Evolutionary conservation across 495 filamentous ascomycete species (phyloP).

Genomic region (Cladorrhinum samala): DNA sequence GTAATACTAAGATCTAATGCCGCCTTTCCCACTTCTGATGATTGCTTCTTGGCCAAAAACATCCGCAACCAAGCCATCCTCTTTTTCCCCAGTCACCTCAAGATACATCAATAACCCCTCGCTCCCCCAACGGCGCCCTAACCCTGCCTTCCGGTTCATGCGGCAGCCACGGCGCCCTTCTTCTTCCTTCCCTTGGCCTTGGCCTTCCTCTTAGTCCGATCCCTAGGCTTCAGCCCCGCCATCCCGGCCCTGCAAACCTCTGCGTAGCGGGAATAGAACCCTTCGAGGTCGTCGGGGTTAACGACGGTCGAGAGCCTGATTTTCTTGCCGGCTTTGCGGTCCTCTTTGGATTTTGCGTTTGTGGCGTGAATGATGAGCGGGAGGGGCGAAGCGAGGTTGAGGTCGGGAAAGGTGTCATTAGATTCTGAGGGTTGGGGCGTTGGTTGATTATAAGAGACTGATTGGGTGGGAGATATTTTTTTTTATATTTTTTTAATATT

Average conservation of each 20-base stretch:
- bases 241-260: constrained; percentile 88
- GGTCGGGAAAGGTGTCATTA: constrained; percentile 45
- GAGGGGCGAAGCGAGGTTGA: constrained; percentile 48
- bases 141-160: no score
- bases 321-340: constrained; percentile 78
- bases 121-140: no score
- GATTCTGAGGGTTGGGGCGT: constrained; percentile 13
- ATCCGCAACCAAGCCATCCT: no score
- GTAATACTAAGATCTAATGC: no score
- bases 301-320: no score
- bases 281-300: no score
- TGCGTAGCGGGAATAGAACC: no score
- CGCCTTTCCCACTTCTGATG: no score
- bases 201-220: constrained; percentile 75
- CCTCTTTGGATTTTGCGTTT: constrained; percentile 69
- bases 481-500: not conserved
- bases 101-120: no score
- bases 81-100: no score
- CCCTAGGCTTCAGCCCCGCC: constrained; percentile 80
- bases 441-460: constrained; percentile 3
- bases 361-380: constrained; percentile 80
- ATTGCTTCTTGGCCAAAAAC: no score
- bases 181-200: constrained; percentile 66
- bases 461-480: constrained; percentile 10
- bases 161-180: constrained; percentile 46